Evolutionary conservation across 108 stramenopile genomes (phyloP), one percentile per base, ranked within the genome.

Genomic region (Conticribra guillardii): DNA sequence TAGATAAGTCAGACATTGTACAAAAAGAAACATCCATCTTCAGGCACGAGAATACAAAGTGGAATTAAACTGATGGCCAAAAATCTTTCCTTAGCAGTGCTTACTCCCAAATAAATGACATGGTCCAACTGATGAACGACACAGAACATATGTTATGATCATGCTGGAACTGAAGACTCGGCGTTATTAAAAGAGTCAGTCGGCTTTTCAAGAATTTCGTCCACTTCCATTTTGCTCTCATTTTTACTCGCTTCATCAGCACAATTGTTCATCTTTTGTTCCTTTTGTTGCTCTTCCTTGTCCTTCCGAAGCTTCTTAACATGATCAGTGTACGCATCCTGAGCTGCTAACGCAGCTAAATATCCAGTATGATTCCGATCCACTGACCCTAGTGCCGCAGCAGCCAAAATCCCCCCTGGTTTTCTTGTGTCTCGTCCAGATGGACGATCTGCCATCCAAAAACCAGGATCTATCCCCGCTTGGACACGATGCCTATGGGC

Each of bases 401-500:
- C 70, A 51, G 61, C 76, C 1, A 63, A 32, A 41, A 67, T 50
- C 19, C 70, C 81, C 71, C 73, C 84, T 33, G 64, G 30, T 64
- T 26, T 22, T 30, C 21, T 33, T n/a, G n/a, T n/a, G n/a, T n/a
- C n/a, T n/a, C n/a, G n/a, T 31, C 11, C 22, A 19, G 28, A 29
- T 52, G 31, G 2, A 24, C 2, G 55, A 18, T 16, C 45, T 32
- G 11, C 54, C 69, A 89, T 68, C 68, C 86, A 93, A 76, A 93
- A 90, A 17, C 89, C 89, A 50, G 91, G 91, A 80, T 93, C 91
- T 50, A 88, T 52, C 2, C 91, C 91, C 37, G 84, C 85, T 23
- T 58, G 62, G 31, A 59, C 63, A 19, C 89, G 88, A 45, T 83
- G 53, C 34, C 82, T 49, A 41, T 80, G 74, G 21, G 88, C 92